These are phyloP conservation scores for Camellia oleifera DNA, from an alignment of 179 eudicot genomes.

Conservation along the genomic window DNA sequence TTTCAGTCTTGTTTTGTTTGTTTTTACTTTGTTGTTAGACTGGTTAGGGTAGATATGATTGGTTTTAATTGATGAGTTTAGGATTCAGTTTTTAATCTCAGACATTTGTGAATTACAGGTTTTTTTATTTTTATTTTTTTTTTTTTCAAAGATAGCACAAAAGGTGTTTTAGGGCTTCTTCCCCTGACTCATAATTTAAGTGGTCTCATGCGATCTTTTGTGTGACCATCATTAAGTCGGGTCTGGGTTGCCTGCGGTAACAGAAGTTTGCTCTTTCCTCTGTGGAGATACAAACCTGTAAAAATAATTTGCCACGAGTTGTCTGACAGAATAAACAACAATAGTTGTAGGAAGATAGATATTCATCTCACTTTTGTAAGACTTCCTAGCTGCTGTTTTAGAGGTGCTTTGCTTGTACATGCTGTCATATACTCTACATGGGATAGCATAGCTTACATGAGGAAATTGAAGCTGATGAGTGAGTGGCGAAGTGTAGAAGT, in stretches of 20 bases:
- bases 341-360: background rate
- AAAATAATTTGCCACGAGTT: background rate
- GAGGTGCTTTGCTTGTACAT: background rate
- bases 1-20: background rate
- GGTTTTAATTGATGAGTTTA: background rate
- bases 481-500: background rate
- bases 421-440: background rate
- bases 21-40: background rate
- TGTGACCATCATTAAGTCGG: no score
- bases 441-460: background rate
- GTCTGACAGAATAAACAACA: background rate
- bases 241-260: no score
- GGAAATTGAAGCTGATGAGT: background rate
- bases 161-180: no score
- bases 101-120: background rate
- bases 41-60: background rate
- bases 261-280: background rate
- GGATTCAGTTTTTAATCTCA: background rate
- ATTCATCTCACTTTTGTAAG: background rate
- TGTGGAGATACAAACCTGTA: background rate
- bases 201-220: no score
- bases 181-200: no score
- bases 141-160: no score
- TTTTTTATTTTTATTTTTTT: no score
- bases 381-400: slow-evolving; percentile 1